Conservation (phyloP, 371 early-diverging fungal genomes). For the Gilbertella persicaria region DNA sequence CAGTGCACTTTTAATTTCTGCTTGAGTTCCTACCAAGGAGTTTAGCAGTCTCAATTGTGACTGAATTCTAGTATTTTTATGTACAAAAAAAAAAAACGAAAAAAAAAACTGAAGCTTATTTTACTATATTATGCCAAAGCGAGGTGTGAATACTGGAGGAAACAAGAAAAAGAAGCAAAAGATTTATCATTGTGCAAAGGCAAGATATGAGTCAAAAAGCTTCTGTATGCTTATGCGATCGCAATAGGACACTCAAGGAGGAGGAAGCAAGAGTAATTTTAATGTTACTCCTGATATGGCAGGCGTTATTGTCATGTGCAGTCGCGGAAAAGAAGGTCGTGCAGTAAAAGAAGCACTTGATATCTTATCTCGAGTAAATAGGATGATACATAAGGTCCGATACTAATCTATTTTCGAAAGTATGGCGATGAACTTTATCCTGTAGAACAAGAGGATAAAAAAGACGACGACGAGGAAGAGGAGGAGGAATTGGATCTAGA, state of each 20-base stretch:
- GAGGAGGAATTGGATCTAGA: conserved; percentile 59
- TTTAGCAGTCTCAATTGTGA: too few species aligned
- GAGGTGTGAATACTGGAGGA: conserved; percentile 18
- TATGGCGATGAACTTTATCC: conserved; percentile 61
- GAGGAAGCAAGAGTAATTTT: conserved; percentile 13
- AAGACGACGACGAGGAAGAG: conserved; percentile 30
- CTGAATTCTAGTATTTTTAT: too few species aligned
- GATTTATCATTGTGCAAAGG: conserved; percentile 26
- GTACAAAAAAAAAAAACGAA: too few species aligned
- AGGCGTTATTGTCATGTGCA: conserved; percentile 68
- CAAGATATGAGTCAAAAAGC: conserved; percentile 2
- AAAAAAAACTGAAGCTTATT: too few species aligned
- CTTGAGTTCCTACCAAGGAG: too few species aligned
- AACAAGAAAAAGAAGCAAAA: conserved; percentile 46
- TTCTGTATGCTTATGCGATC: not conserved
- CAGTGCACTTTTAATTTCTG: too few species aligned
- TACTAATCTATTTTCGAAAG: conserved; percentile 16
- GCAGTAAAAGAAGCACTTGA: conserved; percentile 62
- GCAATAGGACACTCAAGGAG: conserved; percentile 21
- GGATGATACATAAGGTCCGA: not conserved
- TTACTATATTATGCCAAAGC: conserved; percentile 21
- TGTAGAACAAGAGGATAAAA: conserved; percentile 14
- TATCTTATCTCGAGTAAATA: conserved; percentile 57
- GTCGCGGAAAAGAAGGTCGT: conserved; percentile 56
- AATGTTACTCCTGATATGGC: conserved; percentile 50